A percentile compares a stretch with the other conserved stretches of the same genome.
Conservation (phyloP, 2,329 filamentous ascomycete species). For the Cordyceps tenuipes region DNA sequence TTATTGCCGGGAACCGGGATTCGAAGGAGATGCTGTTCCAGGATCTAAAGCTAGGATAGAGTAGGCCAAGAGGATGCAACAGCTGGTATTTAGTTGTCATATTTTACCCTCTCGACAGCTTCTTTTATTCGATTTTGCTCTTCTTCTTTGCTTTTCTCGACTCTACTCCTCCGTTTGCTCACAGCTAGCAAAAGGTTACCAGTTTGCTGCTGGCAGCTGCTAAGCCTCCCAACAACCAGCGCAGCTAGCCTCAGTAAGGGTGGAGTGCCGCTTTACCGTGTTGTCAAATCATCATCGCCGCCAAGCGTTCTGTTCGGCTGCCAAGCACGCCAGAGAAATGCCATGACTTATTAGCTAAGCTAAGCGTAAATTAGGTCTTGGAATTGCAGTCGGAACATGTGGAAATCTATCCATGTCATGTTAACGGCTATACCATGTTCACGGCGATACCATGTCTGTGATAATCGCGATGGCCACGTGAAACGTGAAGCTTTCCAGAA, state of each 20-base stretch:
- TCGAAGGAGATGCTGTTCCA: not conserved
- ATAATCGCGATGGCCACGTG: too few relatives aligned
- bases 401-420: too few relatives aligned
- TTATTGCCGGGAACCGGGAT: not conserved
- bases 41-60: too few relatives aligned
- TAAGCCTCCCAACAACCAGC: not conserved
- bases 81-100: too few relatives aligned
- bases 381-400: not conserved
- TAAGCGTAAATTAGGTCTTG: slow-evolving; percentile 3
- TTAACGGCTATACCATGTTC: too few relatives aligned
- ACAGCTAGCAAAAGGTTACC: not conserved
- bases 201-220: not conserved
- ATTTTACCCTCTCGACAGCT: not conserved
- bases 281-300: slow-evolving; percentile 5
- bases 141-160: not conserved
- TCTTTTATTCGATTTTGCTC: not conserved
- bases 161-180: not conserved
- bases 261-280: slow-evolving; percentile 6
- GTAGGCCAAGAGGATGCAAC: too few relatives aligned
- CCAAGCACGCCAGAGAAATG: slow-evolving; percentile 2
- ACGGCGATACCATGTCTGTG: too few relatives aligned
- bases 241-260: not conserved
- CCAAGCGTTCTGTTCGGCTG: slow-evolving; percentile 11
- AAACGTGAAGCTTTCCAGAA: too few relatives aligned
- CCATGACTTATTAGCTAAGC: not conserved